Evolutionary conservation across 2,329 filamentous ascomycete species (phyloP).

Genomic region (Xylogone sp.): DNA sequence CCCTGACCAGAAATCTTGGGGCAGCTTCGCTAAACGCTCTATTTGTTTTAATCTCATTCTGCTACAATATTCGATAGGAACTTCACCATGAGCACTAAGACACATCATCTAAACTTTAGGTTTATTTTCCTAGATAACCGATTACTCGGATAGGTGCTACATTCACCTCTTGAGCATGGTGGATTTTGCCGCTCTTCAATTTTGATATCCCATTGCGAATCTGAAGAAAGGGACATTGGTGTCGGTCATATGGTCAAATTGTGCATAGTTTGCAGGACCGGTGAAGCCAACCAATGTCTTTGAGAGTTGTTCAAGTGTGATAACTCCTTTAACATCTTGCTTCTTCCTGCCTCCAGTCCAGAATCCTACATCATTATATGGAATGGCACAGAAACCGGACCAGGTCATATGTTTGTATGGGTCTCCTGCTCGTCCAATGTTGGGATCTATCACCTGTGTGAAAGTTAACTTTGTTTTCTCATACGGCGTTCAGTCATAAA

Average conservation of each 20-base stretch:
- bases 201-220: conserved; percentile 5
- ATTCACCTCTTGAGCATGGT: neutral
- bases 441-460: neutral
- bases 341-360: neutral
- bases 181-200: neutral
- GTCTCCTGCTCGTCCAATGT: neutral
- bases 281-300: neutral
- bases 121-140: too few relatives aligned
- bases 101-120: too few relatives aligned
- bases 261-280: neutral
- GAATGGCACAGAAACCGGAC: conserved; percentile 3
- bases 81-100: too few relatives aligned
- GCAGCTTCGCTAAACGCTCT: too few relatives aligned
- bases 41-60: too few relatives aligned
- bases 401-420: conserved; percentile 6
- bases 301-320: conserved; percentile 4
- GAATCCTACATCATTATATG: conserved; percentile 3
- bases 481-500: neutral
- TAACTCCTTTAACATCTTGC: conserved; percentile 1
- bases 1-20: too few relatives aligned
- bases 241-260: neutral
- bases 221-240: conserved; percentile 5
- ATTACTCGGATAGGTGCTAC: too few relatives aligned
- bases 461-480: neutral
- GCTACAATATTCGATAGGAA: too few relatives aligned